Evolutionary conservation across 768 basidiomycete genomes (phyloP), one percentile per base, ranked within the genome.

Genomic region (Auricularia cornea): DNA sequence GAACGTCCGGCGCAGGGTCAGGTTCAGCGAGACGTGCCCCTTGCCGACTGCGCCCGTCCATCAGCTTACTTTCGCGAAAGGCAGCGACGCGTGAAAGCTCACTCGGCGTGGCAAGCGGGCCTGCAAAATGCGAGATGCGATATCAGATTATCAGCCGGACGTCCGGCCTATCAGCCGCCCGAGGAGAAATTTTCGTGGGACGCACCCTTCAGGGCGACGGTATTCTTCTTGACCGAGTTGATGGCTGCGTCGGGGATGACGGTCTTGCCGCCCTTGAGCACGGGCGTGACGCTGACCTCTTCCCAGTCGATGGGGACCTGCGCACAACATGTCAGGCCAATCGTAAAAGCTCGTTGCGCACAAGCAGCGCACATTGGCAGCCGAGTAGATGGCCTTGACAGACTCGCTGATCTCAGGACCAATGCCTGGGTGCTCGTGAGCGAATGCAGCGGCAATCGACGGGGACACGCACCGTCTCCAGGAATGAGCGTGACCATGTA

Each of bases 241-340:
- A 99, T 94, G 35, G 97, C 95, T 63, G 76, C 76, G 66, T 97
- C 94, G 32, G 97, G 97, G 72, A 99, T 98, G 65, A 92, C 92
- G 59, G 94, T 97, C 82, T 98, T 97, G 59, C 97, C 97, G 64
- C 88, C 88, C 76, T 94, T 93, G 64, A 98, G 79, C 61, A 96
- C 84, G 14, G 97, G 97, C 6, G 92, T 89, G 59, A 99, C 97
- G 73, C 89, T 91, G 75, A 98, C 96, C 78, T 98, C 97, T 75
- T 99, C 97, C 97, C 97, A 99, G 77, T 93, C 84, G 70, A 99
- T 97, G 54, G 97, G 97, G 29, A 97, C 96, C 94, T 96, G 64
- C 35, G 20, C 10, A 28, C 41, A 52, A 18, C 40, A 18, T 28
- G 6, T 11, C n/a, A 35, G 40, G 57, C 23, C 20, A 35, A 54